A percentile compares a stretch with the other conserved stretches of the same genome.
These are phyloP conservation scores for Suaeda aralocaspica DNA, from an alignment of 148 eudicot genomes.

Conservation along the genomic window DNA sequence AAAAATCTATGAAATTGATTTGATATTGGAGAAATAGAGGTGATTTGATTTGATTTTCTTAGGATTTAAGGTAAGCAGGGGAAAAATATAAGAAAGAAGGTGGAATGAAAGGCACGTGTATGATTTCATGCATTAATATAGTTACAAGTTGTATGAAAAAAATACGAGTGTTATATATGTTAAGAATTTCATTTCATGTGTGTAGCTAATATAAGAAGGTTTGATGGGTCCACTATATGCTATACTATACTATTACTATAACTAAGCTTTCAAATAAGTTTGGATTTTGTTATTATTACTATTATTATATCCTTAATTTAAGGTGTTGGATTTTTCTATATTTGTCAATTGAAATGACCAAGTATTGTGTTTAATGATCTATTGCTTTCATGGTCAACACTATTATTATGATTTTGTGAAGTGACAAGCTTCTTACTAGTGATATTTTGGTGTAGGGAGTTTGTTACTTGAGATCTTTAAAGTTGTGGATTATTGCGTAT, in stretches of 20 bases:
- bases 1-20: too few relatives aligned
- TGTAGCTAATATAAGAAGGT: not conserved
- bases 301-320: not conserved
- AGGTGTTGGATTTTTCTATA: not conserved
- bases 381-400: slow-evolving; percentile 6
- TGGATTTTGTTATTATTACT: not conserved
- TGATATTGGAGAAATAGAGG: too few relatives aligned
- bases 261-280: too few relatives aligned
- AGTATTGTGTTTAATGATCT: not conserved
- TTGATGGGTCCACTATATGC: not conserved
- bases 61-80: slow-evolving; percentile 5
- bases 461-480: not conserved
- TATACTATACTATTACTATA: too few relatives aligned
- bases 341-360: not conserved
- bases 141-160: not conserved
- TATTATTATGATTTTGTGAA: not conserved
- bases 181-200: not conserved
- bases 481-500: too few relatives aligned
- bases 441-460: too few relatives aligned
- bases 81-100: not conserved
- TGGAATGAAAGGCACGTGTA: slow-evolving; percentile 15
- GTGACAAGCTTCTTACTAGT: not conserved
- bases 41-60: too few relatives aligned
- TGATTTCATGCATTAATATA: slow-evolving; percentile 2
- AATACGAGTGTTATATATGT: too few relatives aligned